These are phyloP conservation scores for Przewalskia tangutica DNA, from an alignment of 257 asterid genomes.

Conservation along the genomic window DNA sequence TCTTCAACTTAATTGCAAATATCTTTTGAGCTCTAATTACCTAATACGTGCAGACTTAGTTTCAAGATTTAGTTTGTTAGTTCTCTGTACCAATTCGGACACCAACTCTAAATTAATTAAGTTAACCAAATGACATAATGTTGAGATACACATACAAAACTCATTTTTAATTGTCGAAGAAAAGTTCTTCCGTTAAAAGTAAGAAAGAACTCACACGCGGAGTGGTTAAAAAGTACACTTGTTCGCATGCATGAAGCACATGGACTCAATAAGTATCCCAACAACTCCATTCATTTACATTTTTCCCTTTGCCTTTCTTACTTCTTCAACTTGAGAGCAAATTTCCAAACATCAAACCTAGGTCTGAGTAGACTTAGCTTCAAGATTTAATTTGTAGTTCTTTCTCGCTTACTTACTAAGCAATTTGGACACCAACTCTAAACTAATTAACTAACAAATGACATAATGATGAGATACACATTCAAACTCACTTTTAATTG, in stretches of 20 bases:
- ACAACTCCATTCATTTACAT: too few species aligned
- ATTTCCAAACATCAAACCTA: too few species aligned
- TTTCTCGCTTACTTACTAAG: neutral
- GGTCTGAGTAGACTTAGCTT: neutral
- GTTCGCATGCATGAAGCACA: too few species aligned
- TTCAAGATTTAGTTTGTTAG: neutral
- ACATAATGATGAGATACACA: neutral
- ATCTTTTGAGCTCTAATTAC: too few species aligned
- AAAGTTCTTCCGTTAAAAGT: too few species aligned
- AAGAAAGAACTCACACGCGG: neutral
- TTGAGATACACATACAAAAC: neutral
- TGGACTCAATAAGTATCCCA: too few species aligned
- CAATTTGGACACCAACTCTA: neutral
- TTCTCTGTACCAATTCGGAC: neutral
- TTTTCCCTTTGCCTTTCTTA: neutral
- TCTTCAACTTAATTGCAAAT: neutral
- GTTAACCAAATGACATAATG: neutral
- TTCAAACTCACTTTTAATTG: neutral
- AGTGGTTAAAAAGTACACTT: neutral
- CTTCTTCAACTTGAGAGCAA: too few species aligned
- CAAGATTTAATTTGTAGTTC: neutral
- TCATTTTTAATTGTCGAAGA: neutral
- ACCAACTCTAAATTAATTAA: neutral
- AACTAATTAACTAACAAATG: neutral
- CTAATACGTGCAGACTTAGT: neutral